Percentiles rank a stretch among this genome's conserved stretches.
These are phyloP conservation scores for Trichothecium roseum DNA, from an alignment of 2,329 filamentous ascomycete species.

Conservation along the genomic window DNA sequence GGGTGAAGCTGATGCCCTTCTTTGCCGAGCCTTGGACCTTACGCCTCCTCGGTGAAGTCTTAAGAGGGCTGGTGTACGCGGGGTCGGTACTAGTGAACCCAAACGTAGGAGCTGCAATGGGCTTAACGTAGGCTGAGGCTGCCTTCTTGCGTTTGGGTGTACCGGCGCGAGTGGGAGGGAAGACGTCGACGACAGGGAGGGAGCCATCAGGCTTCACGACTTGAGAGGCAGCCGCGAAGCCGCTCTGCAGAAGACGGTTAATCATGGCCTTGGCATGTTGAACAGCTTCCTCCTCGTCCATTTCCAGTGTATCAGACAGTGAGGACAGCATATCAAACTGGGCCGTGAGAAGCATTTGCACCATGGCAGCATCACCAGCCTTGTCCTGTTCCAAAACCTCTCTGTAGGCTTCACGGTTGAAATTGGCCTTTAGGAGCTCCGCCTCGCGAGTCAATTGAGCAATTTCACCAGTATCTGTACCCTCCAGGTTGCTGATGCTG, in stretches of 20 bases:
- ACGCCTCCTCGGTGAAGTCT: conserved; percentile 70
- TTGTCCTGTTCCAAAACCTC: conserved; percentile 79
- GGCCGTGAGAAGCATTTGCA: conserved; percentile 77
- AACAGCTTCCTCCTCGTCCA: conserved; percentile 77
- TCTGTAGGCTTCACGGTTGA: conserved; percentile 67
- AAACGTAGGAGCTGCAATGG: conserved; percentile 33
- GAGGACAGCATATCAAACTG: conserved; percentile 88
- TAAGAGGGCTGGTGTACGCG: conserved; percentile 43
- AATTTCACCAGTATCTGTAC: conserved; percentile 48
- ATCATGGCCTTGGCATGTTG: conserved; percentile 69
- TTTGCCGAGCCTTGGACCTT: conserved; percentile 47
- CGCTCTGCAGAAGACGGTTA: conserved; percentile 65
- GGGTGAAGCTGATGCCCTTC: conserved; percentile 74
- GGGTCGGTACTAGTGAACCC: conserved; percentile 20
- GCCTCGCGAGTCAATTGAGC: conserved; percentile 69
- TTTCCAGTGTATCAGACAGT: conserved; percentile 67
- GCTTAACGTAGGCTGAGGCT: conserved; percentile 24
- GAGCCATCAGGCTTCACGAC: conserved; percentile 83
- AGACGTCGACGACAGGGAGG: conserved; percentile 49
- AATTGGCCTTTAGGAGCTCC: conserved; percentile 74
- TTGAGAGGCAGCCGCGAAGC: conserved; percentile 64
- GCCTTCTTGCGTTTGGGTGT: conserved; percentile 67
- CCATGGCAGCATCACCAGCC: conserved; percentile 61
- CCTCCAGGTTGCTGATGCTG: conserved; percentile 62
- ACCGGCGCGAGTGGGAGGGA: conserved; percentile 60